Evolutionary conservation across 371 early-diverging fungal genomes (phyloP).

Genomic region (Cokeromyces recurvatus): DNA sequence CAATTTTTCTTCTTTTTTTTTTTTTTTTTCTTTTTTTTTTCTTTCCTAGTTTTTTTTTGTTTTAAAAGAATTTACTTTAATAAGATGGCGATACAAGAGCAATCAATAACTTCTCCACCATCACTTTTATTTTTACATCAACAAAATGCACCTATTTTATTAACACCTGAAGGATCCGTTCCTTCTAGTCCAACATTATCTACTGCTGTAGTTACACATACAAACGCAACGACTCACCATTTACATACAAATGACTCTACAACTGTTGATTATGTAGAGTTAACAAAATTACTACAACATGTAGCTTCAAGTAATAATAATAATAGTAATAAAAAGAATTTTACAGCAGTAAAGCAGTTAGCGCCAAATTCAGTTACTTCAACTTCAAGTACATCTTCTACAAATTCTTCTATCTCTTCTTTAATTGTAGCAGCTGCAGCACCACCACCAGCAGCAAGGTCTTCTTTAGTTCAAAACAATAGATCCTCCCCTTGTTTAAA

Average conservation of each 20-base stretch:
- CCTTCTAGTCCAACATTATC: constrained; percentile 26
- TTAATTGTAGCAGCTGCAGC: neutral
- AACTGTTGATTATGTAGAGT: constrained; percentile 21
- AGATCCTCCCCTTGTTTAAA: constrained; percentile 1
- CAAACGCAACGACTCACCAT: constrained; percentile 25
- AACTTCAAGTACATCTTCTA: neutral
- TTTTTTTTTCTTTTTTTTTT: neutral
- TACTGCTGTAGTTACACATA: constrained; percentile 23
- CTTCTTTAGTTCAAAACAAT: neutral
- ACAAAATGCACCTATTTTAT: too few relatives aligned
- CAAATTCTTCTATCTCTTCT: neutral
- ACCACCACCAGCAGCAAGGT: neutral
- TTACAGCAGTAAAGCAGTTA: neutral
- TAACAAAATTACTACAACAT: constrained; percentile 22
- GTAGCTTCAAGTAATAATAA: constrained; percentile 13
- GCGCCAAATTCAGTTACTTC: constrained; percentile 3
- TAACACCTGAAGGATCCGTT: constrained; percentile 20
- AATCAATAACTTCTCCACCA: too few relatives aligned
- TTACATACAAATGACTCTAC: constrained; percentile 22
- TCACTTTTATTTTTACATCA: too few relatives aligned
- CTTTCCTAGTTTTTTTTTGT: neutral
- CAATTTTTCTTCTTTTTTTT: neutral
- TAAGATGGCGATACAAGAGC: too few relatives aligned
- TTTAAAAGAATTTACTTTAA: too few relatives aligned
- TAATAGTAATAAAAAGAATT: neutral